Percentiles rank a stretch among this genome's conserved stretches.
These are phyloP conservation scores for Saturnispora kantuleensis DNA, from an alignment of 805 yeast species.

Conservation along the genomic window DNA sequence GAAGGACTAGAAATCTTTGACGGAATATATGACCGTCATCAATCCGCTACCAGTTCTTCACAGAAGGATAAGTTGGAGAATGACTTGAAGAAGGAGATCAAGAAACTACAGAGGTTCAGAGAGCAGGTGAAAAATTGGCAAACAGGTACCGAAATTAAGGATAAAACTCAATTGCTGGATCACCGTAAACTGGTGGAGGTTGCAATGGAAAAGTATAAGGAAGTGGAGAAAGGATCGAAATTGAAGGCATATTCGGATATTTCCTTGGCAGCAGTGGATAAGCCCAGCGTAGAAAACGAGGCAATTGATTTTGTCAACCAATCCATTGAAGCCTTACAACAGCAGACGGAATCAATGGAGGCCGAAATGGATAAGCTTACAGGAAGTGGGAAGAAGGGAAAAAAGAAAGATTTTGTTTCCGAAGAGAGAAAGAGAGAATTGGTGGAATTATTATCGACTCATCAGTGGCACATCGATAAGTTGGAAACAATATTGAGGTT, in stretches of 20 bases:
- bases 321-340: conserved; percentile 67
- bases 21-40: conserved; percentile 45
- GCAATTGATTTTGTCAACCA: conserved; percentile 60
- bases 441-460: conserved; percentile 60
- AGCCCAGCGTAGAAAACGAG: conserved; percentile 66
- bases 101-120: conserved; percentile 47
- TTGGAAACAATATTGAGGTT: conserved; percentile 69
- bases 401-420: conserved; percentile 34
- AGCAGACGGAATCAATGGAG: conserved; percentile 71
- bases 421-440: conserved; percentile 46
- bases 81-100: conserved; percentile 51
- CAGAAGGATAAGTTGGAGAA: conserved; percentile 49
- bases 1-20: conserved; percentile 50
- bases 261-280: conserved; percentile 38
- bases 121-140: conserved; percentile 55
- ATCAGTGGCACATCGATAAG: conserved; percentile 67
- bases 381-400: conserved; percentile 40
- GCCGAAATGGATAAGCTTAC: conserved; percentile 52
- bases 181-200: conserved; percentile 31
- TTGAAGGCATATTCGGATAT: conserved; percentile 51
- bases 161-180: conserved; percentile 35
- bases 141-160: conserved; percentile 43
- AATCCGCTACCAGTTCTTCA: conserved; percentile 34
- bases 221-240: conserved; percentile 46
- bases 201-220: conserved; percentile 55